These are phyloP conservation scores for Salix dunnii DNA, from an alignment of 345 rosid species.

Conservation along the genomic window DNA sequence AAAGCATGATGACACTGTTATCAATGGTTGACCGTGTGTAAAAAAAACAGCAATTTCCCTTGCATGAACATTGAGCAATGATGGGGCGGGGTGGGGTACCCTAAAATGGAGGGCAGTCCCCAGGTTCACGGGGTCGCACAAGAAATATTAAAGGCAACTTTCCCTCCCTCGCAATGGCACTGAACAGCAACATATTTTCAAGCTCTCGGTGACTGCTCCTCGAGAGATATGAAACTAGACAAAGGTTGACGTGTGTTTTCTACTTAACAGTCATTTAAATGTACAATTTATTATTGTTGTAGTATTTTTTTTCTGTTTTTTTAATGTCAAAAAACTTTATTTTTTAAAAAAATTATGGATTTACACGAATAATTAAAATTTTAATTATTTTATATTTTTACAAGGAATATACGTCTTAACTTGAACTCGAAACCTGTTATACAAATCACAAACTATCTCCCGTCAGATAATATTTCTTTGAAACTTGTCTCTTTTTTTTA, in stretches of 20 bases:
- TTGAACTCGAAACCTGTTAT: too few relatives aligned
- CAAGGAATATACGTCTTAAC: rapidly evolving
- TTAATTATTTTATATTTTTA: rapidly evolving
- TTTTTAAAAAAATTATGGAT: rapidly evolving
- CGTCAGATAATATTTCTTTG: too few relatives aligned
- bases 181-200: neutral
- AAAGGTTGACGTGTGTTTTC: neutral
- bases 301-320: too few relatives aligned
- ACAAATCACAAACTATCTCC: rapidly evolving
- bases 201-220: too few relatives aligned
- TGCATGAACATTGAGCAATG: neutral
- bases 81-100: neutral
- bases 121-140: slow-evolving; percentile 25
- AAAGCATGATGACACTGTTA: neutral
- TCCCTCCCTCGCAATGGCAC: neutral
- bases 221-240: too few relatives aligned
- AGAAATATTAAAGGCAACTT: slow-evolving; percentile 19
- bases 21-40: neutral
- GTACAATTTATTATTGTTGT: too few relatives aligned
- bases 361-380: rapidly evolving
- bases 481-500: too few relatives aligned
- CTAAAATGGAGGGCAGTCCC: slow-evolving; percentile 10
- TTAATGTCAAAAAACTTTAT: too few relatives aligned
- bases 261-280: neutral
- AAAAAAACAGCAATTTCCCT: neutral